Evolutionary conservation across 2,329 filamentous ascomycete species (phyloP).

Genomic region (Dactylellina haptotyla): DNA sequence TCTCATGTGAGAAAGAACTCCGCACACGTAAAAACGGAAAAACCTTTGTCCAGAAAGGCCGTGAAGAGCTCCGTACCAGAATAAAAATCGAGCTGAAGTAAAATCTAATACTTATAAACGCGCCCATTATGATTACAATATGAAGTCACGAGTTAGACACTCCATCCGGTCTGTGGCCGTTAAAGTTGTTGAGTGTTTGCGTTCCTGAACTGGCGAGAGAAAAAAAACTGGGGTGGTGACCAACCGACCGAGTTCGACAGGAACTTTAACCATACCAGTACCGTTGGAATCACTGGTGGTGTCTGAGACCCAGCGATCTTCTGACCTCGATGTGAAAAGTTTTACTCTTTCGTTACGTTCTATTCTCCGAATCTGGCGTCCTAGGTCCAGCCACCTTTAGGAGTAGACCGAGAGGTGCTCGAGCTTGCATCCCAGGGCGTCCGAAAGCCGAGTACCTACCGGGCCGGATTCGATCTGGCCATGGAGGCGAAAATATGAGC

Average conservation of each 20-base stretch:
- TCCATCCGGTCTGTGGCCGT: conserved; percentile 25
- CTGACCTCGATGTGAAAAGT: too few species aligned
- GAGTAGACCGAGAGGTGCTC: too few species aligned
- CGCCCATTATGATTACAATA: conserved; percentile 13
- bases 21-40: not conserved
- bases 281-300: too few species aligned
- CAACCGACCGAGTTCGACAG: too few species aligned
- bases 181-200: conserved; percentile 7
- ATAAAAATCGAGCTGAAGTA: not conserved
- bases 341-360: too few species aligned
- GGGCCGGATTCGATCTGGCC: conserved; percentile 20
- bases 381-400: too few species aligned
- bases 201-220: not conserved
- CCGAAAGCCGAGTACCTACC: conserved; percentile 23
- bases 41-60: not conserved
- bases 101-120: not conserved
- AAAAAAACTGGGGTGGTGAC: too few species aligned
- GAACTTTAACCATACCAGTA: too few species aligned
- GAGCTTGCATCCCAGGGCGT: conserved; percentile 8
- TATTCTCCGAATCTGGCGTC: not conserved
- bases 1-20: conserved; percentile 15
- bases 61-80: conserved; percentile 1
- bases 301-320: too few species aligned
- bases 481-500: conserved; percentile 2
- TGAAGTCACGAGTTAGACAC: conserved; percentile 29